Percentiles rank a stretch among this genome's conserved stretches.
phyloP scores from a whole-genome alignment of 2,329 filamentous ascomycete species.

The Chrysoporthe cubensis region DNA sequence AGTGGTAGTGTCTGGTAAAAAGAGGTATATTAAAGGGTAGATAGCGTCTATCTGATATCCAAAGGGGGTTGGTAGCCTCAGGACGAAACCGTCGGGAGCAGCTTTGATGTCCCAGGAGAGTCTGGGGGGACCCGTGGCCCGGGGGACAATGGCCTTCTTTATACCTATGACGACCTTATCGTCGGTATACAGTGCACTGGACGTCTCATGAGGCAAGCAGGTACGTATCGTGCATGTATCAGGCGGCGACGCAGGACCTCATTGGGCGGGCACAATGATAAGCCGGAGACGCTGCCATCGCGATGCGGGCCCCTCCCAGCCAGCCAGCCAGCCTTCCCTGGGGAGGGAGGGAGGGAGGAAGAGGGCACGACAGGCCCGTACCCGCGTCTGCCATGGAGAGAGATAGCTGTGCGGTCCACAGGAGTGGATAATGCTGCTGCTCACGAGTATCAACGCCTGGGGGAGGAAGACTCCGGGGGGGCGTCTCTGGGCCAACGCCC shows the following conservation, averaged over 20 bases:
- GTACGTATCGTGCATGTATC: slow-evolving; percentile 21
- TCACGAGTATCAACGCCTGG: slow-evolving; percentile 6
- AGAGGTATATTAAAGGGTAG: slow-evolving; percentile 5
- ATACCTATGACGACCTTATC: slow-evolving; percentile 14
- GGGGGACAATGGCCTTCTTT: slow-evolving; percentile 3
- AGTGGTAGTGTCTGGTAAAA: not conserved
- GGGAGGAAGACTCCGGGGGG: not conserved
- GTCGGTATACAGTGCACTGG: slow-evolving; percentile 16
- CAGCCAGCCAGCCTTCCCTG: slow-evolving; percentile 1
- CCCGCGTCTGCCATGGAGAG: slow-evolving; percentile 5
- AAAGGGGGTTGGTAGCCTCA: not conserved
- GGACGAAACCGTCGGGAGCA: not conserved
- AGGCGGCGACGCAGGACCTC: not conserved
- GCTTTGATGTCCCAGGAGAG: not conserved
- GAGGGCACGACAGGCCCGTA: not conserved
- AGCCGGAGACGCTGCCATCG: slow-evolving; percentile 8
- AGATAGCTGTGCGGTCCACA: slow-evolving; percentile 6
- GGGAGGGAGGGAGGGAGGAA: not conserved
- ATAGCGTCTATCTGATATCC: not conserved
- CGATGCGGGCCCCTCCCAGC: slow-evolving; percentile 10
- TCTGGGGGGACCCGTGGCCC: not conserved
- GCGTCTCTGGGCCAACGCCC: not conserved
- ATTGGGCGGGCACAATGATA: slow-evolving; percentile 19
- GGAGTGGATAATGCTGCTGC: not conserved
- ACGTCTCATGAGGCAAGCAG: not conserved